phyloP scores from a whole-genome alignment of 2,329 filamentous ascomycete species.

The Ploettnerulaceae sp. region DNA sequence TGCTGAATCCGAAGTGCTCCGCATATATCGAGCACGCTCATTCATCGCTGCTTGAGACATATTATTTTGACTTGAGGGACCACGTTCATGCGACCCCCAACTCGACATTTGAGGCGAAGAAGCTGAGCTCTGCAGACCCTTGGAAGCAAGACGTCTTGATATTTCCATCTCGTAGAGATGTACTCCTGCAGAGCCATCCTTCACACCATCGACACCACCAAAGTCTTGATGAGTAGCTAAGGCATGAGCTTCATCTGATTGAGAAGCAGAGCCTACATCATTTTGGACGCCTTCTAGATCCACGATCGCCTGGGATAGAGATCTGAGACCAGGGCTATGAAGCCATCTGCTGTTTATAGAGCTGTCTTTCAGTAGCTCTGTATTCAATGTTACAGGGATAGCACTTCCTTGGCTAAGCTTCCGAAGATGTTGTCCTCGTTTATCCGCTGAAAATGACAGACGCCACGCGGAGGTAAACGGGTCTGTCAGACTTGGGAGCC shows the following conservation, averaged over 20 bases:
- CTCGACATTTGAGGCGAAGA: slow-evolving; percentile 26
- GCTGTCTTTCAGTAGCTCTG: slow-evolving; percentile 6
- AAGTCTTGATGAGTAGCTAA: slow-evolving; percentile 25
- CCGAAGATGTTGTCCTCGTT: slow-evolving; percentile 27
- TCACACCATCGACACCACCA: slow-evolving; percentile 29
- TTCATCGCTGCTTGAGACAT: slow-evolving; percentile 7
- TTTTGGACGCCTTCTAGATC: slow-evolving; percentile 13
- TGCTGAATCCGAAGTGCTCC: slow-evolving; percentile 22
- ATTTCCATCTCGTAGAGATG: slow-evolving; percentile 33
- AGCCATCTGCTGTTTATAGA: slow-evolving; percentile 21
- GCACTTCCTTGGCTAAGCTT: slow-evolving; percentile 26
- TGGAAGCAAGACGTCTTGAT: slow-evolving; percentile 25
- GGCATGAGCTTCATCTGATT: slow-evolving; percentile 4
- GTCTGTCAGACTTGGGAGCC: slow-evolving; percentile 27
- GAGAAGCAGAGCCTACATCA: slow-evolving; percentile 8
- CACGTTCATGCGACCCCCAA: slow-evolving; percentile 21
- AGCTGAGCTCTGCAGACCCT: slow-evolving; percentile 20
- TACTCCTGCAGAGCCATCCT: slow-evolving; percentile 11
- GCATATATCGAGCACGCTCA: slow-evolving; percentile 19
- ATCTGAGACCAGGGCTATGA: slow-evolving; percentile 23
- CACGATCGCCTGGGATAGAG: slow-evolving; percentile 17
- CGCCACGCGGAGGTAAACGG: slow-evolving; percentile 30
- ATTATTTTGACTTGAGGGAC: slow-evolving; percentile 19
- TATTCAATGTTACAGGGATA: slow-evolving; percentile 7
- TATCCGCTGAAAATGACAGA: slow-evolving; percentile 28